Evolutionary conservation across 371 early-diverging fungal species (phyloP).

Genomic region (Syncephalastrum contaminatum): DNA sequence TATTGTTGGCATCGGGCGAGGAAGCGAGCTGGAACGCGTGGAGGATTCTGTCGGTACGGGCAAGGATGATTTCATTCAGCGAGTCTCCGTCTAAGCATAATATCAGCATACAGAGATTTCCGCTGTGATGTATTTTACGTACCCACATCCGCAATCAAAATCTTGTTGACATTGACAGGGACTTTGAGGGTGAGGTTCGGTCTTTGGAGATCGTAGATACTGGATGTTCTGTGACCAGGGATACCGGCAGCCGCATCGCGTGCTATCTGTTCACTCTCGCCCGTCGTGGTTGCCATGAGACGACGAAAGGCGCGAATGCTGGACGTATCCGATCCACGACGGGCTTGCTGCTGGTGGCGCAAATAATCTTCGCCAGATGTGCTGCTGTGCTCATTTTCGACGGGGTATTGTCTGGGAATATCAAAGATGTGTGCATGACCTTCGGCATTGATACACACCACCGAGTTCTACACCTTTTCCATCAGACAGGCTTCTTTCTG

Average conservation of each 20-base stretch:
- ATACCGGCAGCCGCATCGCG: conserved; percentile 4
- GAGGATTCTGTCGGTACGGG: conserved; percentile 80
- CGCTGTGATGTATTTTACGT: background rate
- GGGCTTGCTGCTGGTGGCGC: conserved; percentile 20
- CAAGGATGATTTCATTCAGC: conserved; percentile 73
- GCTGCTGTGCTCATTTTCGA: conserved; percentile 17
- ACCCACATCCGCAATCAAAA: conserved; percentile 76
- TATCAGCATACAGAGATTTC: too few species aligned
- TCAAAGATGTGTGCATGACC: conserved; percentile 71
- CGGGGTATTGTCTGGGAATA: conserved; percentile 25
- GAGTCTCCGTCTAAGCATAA: conserved; percentile 63
- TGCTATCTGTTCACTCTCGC: background rate
- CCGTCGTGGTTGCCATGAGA: conserved; percentile 22
- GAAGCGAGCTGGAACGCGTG: conserved; percentile 60
- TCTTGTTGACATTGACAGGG: conserved; percentile 78
- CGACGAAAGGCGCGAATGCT: conserved; percentile 40
- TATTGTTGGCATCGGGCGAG: conserved; percentile 8
- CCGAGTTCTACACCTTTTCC: conserved; percentile 43
- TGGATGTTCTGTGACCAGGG: background rate
- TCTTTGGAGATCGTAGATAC: conserved; percentile 44
- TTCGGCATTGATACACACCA: conserved; percentile 67
- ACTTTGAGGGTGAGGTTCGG: conserved; percentile 72
- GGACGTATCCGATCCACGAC: conserved; percentile 42
- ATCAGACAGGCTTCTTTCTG: background rate
- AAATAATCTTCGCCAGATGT: conserved; percentile 41